Evolutionary conservation across 2,329 filamentous ascomycete species (phyloP), one percentile per base, ranked within the genome.

Genomic region (Delphinella strobiligena): DNA sequence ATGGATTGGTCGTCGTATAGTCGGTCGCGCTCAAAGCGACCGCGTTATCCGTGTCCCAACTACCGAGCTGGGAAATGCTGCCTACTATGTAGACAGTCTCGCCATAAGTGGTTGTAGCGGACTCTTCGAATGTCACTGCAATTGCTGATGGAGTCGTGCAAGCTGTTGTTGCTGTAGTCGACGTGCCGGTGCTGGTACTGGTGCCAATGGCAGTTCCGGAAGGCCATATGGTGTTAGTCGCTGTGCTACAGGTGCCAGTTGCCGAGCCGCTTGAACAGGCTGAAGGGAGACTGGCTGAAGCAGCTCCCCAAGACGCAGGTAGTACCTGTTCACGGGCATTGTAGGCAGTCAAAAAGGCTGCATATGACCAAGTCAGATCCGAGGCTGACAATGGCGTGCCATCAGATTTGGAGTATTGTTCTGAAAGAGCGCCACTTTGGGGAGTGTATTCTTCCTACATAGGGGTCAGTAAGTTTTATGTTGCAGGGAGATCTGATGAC

Each of bases 281-380:
- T n/a, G 19, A 36, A 7, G 51, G 52, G 3, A 54, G 22, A 15
- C 45, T 45, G 3, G 49, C 64, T 4, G 61, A 51, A 33, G 58
- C 27, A 3, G 47, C 66, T 3, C 66, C 65, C 77, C 78, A 81
- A 4, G 73, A 69, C 1, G 67, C 61, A 1, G 77, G 75, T 7
- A 77, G 57, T 12, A 70, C 51, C 15, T 68, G 68, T 34, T 68
- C 67, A 34, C 78, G 71, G 29, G 78, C 71, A 31, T 68, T 68
- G 17, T 65, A 61, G n/a, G 72, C 72, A 0, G 78, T 80, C 34
- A 85, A 61, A 56, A 85, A 78, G 0, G 79, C 69, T 1, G 79
- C 78, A 47, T 83, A 84, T 0, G 78, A 82, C 80, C 80, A 85
- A 3, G 80, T 84, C 19, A 85, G 62, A 47, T 85, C 76, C 14